These are phyloP conservation scores for Lathyrus tuberosus DNA, from an alignment of 306 rosid genomes.

Conservation along the genomic window DNA sequence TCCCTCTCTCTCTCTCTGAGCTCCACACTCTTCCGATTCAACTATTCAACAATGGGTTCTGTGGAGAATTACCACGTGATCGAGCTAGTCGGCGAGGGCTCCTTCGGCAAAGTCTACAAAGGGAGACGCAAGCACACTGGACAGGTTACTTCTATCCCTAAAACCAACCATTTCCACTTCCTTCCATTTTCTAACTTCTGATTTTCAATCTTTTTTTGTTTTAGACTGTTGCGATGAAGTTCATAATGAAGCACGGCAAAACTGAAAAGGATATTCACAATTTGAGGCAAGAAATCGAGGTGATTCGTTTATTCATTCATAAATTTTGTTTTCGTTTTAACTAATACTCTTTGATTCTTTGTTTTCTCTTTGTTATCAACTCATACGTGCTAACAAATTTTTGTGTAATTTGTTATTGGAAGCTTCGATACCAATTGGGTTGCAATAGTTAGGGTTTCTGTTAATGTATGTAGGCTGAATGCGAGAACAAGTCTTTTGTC, in stretches of 20 bases:
- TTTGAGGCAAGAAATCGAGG: slow-evolving; percentile 96
- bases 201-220: not conserved
- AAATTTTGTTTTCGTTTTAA: too few relatives aligned
- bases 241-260: slow-evolving; percentile 95
- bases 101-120: slow-evolving; percentile 96
- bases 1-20: not conserved
- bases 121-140: slow-evolving; percentile 90
- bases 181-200: not conserved
- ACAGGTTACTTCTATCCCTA: slow-evolving; percentile 50
- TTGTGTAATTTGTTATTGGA: not conserved
- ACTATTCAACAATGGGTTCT: slow-evolving; percentile 57
- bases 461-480: not conserved
- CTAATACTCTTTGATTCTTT: not conserved
- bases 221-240: slow-evolving; percentile 97
- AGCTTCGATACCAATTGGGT: not conserved
- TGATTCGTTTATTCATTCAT: slow-evolving; percentile 13
- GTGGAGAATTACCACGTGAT: slow-evolving; percentile 93
- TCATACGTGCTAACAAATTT: not conserved
- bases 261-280: slow-evolving; percentile 92
- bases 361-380: not conserved
- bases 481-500: not conserved
- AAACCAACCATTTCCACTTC: not conserved
- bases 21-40: slow-evolving; percentile 14
- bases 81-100: slow-evolving; percentile 97
- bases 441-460: slow-evolving; percentile 4